phyloP scores from a whole-genome alignment of 208 protist genomes.

The Porcisia hertigi region DNA sequence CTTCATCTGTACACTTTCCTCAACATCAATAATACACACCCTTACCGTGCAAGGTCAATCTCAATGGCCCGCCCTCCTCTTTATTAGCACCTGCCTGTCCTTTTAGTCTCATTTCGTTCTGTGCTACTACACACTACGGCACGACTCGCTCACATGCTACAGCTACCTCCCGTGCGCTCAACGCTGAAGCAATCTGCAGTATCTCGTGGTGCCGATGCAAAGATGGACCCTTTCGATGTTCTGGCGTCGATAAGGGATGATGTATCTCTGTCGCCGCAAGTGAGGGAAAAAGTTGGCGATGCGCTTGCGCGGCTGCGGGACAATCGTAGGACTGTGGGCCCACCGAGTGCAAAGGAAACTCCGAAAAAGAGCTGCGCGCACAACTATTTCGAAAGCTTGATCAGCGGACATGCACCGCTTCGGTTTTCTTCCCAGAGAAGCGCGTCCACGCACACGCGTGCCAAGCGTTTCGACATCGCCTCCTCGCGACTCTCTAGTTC shows the following conservation, averaged over 20 bases:
- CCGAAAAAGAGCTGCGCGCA: slow-evolving; percentile 16
- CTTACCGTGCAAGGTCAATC: background rate
- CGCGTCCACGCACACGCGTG: slow-evolving; percentile 13
- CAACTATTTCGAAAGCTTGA: slow-evolving; percentile 24
- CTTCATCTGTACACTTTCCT: background rate
- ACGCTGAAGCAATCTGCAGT: slow-evolving; percentile 15
- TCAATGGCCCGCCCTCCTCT: background rate
- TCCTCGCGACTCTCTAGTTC: slow-evolving; percentile 28
- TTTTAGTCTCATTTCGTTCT: background rate
- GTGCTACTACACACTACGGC: background rate
- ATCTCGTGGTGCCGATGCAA: slow-evolving; percentile 17
- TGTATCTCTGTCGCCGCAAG: slow-evolving; percentile 16
- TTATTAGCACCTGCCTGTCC: background rate
- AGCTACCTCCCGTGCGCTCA: slow-evolving; percentile 22
- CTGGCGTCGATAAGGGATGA: slow-evolving; percentile 25
- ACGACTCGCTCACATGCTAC: slow-evolving; percentile 12
- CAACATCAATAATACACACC: background rate
- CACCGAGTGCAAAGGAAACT: background rate
- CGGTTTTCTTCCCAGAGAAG: slow-evolving; percentile 24
- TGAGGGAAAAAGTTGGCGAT: slow-evolving; percentile 22
- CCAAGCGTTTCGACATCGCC: slow-evolving; percentile 37
- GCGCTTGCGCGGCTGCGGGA: slow-evolving; percentile 22
- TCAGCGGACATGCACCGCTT: slow-evolving; percentile 36
- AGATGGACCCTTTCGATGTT: slow-evolving; percentile 21
- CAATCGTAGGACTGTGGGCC: background rate